phyloP scores from a whole-genome alignment of 1,139 yeast genomes.

The Kazachstania sp. region DNA sequence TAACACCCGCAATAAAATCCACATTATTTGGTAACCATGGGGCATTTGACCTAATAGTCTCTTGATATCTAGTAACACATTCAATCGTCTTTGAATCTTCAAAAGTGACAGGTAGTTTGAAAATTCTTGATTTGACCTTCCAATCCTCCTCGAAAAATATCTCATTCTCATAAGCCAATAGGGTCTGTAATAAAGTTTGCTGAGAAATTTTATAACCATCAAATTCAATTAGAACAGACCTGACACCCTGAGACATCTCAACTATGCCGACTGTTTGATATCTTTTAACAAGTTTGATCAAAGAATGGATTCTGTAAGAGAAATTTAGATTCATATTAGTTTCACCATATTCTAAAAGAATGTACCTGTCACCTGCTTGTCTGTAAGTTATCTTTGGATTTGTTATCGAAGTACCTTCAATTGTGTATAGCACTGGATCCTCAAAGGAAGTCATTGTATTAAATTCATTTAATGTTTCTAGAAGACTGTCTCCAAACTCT shows the following conservation, averaged over 20 bases:
- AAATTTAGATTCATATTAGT: conserved; percentile 76
- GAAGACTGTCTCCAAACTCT: conserved; percentile 12
- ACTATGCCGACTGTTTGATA: conserved; percentile 68
- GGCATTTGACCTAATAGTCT: conserved; percentile 85
- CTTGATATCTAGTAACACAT: conserved; percentile 84
- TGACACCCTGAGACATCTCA: conserved; percentile 95
- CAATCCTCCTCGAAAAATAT: conserved; percentile 68
- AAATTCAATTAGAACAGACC: conserved; percentile 84
- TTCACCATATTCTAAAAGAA: conserved; percentile 88
- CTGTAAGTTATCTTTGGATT: conserved; percentile 76
- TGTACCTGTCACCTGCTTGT: conserved; percentile 94
- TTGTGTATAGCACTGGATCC: conserved; percentile 50
- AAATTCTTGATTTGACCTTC: conserved; percentile 74
- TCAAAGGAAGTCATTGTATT: conserved; percentile 25
- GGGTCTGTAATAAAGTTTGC: conserved; percentile 47
- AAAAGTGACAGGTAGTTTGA: conserved; percentile 90
- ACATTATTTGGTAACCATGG: conserved; percentile 98
- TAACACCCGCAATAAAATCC: conserved; percentile 84
- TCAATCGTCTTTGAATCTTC: conserved; percentile 83
- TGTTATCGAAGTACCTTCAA: conserved; percentile 38
- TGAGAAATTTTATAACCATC: conserved; percentile 57
- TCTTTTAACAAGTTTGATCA: conserved; percentile 61
- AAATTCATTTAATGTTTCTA: conserved; percentile 36
- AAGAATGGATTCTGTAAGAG: conserved; percentile 74
- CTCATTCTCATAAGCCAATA: conserved; percentile 68